A percentile compares a stretch with the other conserved stretches of the same genome.
Evolutionary conservation across 2,329 filamentous ascomycete species (phyloP).

Genomic region (Fusarium subglutinans): DNA sequence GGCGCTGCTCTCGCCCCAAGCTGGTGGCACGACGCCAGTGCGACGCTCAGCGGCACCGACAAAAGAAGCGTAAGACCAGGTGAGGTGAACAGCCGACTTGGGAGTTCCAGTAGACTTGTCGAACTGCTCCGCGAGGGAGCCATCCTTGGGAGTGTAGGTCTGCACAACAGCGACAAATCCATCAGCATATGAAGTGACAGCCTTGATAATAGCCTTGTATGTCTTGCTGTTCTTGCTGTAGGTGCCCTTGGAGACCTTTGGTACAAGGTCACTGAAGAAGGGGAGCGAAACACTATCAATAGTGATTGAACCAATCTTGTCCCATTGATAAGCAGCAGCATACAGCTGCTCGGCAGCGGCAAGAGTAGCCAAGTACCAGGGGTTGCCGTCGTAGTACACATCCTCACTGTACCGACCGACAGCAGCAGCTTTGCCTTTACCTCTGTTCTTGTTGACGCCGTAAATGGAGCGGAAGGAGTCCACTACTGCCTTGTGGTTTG

Average conservation of each 20-base stretch:
- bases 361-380: constrained; percentile 78
- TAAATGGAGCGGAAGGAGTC: constrained; percentile 77
- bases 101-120: constrained; percentile 60
- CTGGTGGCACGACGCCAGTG: constrained; percentile 59
- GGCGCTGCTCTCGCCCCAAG: constrained; percentile 55
- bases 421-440: constrained; percentile 64
- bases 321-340: constrained; percentile 76
- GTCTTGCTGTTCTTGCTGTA: constrained; percentile 13
- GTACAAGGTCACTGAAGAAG: constrained; percentile 19
- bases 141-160: constrained; percentile 68
- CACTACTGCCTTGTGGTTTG: constrained; percentile 77
- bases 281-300: constrained; percentile 33
- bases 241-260: constrained; percentile 11
- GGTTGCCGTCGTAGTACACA: constrained; percentile 77
- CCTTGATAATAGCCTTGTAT: constrained; percentile 13
- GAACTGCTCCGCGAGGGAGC: constrained; percentile 74
- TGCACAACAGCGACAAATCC: constrained; percentile 57
- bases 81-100: constrained; percentile 72
- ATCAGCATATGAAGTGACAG: constrained; percentile 20
- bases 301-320: constrained; percentile 65
- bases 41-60: constrained; percentile 67
- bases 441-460: constrained; percentile 69
- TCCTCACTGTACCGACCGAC: constrained; percentile 75
- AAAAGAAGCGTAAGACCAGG: constrained; percentile 77
- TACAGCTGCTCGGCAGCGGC: constrained; percentile 82